Base-by-base conservation (phyloP, 2,329 filamentous ascomycete species). In the Zasmidium citrigriseum region DNA sequence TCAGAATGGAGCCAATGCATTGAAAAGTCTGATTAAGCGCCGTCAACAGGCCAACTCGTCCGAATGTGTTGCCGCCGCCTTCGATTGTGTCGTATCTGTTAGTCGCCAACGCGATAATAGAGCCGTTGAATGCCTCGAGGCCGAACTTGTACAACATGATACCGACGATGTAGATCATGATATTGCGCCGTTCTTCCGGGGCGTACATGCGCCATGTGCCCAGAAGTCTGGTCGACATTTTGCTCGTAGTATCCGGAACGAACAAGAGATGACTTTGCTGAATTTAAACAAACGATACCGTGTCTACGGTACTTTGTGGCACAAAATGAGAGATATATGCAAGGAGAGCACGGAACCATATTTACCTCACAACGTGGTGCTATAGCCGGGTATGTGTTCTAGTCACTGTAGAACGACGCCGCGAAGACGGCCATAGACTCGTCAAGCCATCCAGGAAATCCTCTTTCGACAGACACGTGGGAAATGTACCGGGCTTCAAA, bases 41-140 rank as follows among this genome's bases (percentile, higher is more conserved):
- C 1, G 44, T 54, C 50, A 54, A 49, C 11, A 58, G 45, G n/a
- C 55, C 55, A 4, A 58, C 23, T 18, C 45, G 49, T 22, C 54
- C 22, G 21, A 49, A 48, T 12, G 21, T 16, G 11, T 47, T 22
- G 21, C 11, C 25, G 5, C 27, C 14, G 14, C 49, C 25, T 24
- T 47, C 24, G 29, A 50, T 27, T 4, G 50, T 38, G n/a, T 57
- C 48, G 24, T 49, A 57, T 54, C 48, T 41, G 23, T 54, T 54
- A 9, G 55, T 54, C 14, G 55, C 55, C 12, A 58, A 46, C 9
- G 55, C 50, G 27, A 58, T 53, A 20, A 58, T 54, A 20, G 51
- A 58, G 27, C 51, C 55, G 20, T 58, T 58, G 51, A 58, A 58
- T n/a, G 55, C 55, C 34, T 58, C 55, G 12, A 58, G 55, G 4